A percentile compares a stretch with the other conserved stretches of the same genome.
Conservation (phyloP, 345 rosid genomes). For the Bruguiera gymnorhiza region DNA sequence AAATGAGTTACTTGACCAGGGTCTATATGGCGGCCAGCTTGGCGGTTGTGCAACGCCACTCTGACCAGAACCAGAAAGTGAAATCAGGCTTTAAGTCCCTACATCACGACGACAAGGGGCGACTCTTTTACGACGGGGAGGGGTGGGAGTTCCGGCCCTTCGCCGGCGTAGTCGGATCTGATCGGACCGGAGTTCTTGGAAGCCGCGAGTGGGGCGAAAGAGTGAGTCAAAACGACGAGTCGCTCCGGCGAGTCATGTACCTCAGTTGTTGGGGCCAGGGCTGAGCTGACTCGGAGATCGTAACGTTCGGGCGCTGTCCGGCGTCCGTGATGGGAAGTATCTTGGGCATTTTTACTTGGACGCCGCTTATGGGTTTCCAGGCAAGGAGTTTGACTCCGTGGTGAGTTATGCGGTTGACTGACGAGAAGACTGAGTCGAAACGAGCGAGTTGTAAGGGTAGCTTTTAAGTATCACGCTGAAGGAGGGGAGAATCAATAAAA, state of each 20-base stretch:
- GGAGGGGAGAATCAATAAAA: no score
- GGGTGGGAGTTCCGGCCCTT: conserved; percentile 53
- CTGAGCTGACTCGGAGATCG: background rate
- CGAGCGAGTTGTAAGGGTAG: no score
- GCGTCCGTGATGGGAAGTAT: no score
- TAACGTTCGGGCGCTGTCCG: no score
- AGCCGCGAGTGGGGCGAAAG: conserved; percentile 10
- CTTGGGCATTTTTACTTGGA: no score
- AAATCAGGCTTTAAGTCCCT: conserved; percentile 45
- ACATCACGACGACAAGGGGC: conserved; percentile 39
- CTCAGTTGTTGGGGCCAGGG: conserved; percentile 89
- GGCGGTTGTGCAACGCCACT: conserved; percentile 60
- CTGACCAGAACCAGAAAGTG: conserved; percentile 53
- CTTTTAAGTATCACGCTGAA: no score
- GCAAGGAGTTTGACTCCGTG: no score
- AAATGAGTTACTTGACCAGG: conserved; percentile 58
- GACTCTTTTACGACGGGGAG: conserved; percentile 29
- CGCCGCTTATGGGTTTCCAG: no score
- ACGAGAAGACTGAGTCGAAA: no score
- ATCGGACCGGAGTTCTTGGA: background rate
- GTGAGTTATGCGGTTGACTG: no score
- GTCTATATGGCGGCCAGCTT: conserved; percentile 77
- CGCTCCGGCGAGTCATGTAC: conserved; percentile 79
- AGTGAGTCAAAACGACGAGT: conserved; percentile 52
- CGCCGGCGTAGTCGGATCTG: conserved; percentile 28